These are phyloP conservation scores for Penicillium polonicum DNA, from an alignment of 2,329 filamentous ascomycete species.

Conservation along the genomic window DNA sequence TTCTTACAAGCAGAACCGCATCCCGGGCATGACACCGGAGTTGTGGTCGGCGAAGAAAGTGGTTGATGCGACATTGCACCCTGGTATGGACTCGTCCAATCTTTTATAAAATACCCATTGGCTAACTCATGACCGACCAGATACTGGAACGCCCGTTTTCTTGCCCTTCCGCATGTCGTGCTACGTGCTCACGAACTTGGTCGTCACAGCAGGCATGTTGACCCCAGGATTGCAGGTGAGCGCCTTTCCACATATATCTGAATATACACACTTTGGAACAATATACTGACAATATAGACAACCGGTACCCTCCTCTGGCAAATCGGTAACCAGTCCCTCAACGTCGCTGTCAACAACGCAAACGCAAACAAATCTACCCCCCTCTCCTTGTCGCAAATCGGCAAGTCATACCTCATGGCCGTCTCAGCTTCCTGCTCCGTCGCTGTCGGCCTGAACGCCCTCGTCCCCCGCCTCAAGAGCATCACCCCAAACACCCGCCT, in stretches of 20 bases:
- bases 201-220: constrained; percentile 96
- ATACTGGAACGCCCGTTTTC: constrained; percentile 88
- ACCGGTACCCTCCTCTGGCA: constrained; percentile 90
- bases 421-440: constrained; percentile 93
- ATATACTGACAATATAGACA: constrained; percentile 52
- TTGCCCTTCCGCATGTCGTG: constrained; percentile 97
- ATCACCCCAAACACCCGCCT: constrained; percentile 72
- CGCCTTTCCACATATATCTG: neutral
- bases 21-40: constrained; percentile 78
- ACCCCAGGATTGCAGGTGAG: constrained; percentile 76
- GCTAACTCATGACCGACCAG: constrained; percentile 46
- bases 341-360: constrained; percentile 95
- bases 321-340: constrained; percentile 93
- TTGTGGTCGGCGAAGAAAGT: constrained; percentile 96
- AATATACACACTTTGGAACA: neutral
- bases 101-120: neutral
- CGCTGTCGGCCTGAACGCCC: constrained; percentile 82
- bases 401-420: constrained; percentile 86
- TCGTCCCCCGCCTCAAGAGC: constrained; percentile 79
- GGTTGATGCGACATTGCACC: constrained; percentile 92
- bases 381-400: constrained; percentile 73
- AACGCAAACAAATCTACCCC: constrained; percentile 98
- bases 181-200: constrained; percentile 88
- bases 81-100: constrained; percentile 61
- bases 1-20: constrained; percentile 81